phyloP scores from a whole-genome alignment of 768 basidiomycete species.

The Mycena venus region DNA sequence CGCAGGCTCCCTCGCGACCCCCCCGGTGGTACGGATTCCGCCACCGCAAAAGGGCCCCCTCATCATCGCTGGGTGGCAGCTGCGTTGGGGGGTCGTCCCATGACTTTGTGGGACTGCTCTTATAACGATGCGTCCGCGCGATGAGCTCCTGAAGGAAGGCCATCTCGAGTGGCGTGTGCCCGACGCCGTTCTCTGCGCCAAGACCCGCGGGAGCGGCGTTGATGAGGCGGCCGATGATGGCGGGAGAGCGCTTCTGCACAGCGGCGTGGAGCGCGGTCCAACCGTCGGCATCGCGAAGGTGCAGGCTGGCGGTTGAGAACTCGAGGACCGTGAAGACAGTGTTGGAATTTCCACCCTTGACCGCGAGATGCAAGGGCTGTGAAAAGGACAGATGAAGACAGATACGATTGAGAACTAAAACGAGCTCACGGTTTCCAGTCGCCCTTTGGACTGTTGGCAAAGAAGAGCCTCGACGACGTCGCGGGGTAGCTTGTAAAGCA shows the following conservation, averaged over 20 bases:
- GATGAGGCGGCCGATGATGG: constrained; percentile 55
- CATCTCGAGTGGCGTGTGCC: constrained; percentile 57
- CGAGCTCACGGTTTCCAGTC: constrained; percentile 58
- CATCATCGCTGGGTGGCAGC: no score
- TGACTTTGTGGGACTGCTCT: background rate
- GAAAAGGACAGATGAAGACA: background rate
- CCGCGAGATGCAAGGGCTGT: background rate
- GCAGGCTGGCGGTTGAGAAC: background rate
- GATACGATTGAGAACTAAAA: background rate
- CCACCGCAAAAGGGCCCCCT: no score
- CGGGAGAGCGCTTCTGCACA: constrained; percentile 34
- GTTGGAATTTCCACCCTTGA: background rate
- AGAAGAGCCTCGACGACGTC: constrained; percentile 60
- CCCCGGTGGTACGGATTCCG: no score
- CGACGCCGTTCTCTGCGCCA: constrained; percentile 63
- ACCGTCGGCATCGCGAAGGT: background rate
- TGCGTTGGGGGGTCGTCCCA: no score
- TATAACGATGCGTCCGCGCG: constrained; percentile 8
- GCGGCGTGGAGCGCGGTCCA: constrained; percentile 65
- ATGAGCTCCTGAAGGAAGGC: constrained; percentile 44
- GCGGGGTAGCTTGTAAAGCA: constrained; percentile 63
- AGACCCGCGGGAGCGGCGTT: constrained; percentile 53
- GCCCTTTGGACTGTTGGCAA: constrained; percentile 57
- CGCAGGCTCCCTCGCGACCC: no score
- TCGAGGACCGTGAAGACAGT: background rate